phyloP scores from a whole-genome alignment of 345 rosid genomes.

The Draba incana region DNA sequence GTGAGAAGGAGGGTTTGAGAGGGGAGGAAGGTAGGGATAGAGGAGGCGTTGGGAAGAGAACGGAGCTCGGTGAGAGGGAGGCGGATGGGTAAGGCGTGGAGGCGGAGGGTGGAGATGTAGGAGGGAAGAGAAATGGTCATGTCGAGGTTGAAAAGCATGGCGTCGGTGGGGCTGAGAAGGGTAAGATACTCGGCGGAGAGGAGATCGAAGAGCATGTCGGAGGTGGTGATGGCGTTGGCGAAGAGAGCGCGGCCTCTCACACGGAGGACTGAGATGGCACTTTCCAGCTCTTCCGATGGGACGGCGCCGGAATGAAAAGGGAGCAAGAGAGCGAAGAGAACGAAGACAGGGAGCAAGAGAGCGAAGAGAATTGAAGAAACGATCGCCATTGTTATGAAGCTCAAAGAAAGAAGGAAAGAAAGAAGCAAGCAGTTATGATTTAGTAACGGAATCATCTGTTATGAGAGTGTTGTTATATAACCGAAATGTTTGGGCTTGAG shows the following conservation, averaged over 20 bases:
- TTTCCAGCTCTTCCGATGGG: conserved; percentile 41
- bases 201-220: conserved; percentile 46
- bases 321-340: conserved; percentile 12
- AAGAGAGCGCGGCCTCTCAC: conserved; percentile 42
- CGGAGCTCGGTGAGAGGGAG: conserved; percentile 40
- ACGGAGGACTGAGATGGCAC: conserved; percentile 39
- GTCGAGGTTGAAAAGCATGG: conserved; percentile 45
- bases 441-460: background rate
- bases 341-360: background rate
- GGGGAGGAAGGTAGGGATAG: conserved; percentile 41
- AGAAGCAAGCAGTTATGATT: conserved; percentile 11
- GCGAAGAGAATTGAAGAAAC: background rate
- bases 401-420: conserved; percentile 1
- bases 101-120: conserved; percentile 48
- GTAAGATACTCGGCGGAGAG: conserved; percentile 43
- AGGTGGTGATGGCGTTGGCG: conserved; percentile 49
- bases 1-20: conserved; percentile 37
- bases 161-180: conserved; percentile 43
- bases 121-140: conserved; percentile 43
- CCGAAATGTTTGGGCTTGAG: background rate
- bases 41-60: conserved; percentile 28
- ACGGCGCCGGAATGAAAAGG: conserved; percentile 33
- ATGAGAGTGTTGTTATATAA: background rate
- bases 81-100: conserved; percentile 46
- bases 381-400: conserved; percentile 25